Conservation (phyloP, 257 asterid species). For the Solanum dulcamara region DNA sequence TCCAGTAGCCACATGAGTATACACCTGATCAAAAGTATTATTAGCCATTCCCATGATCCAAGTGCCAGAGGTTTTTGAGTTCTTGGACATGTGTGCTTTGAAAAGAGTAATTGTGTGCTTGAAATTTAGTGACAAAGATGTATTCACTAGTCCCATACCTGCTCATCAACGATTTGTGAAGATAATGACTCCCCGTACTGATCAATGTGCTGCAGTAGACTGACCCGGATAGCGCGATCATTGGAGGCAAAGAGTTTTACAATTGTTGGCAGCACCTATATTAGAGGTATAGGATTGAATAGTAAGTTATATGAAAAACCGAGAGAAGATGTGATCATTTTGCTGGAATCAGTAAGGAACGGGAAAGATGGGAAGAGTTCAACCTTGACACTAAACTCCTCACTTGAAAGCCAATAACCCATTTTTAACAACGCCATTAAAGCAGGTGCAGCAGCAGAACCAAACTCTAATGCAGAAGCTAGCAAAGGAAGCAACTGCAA, state of each 20-base stretch:
- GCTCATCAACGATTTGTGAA: slow-evolving; percentile 83
- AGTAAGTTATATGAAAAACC: background rate
- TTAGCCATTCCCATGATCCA: background rate
- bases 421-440: slow-evolving; percentile 81
- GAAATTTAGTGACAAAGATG: slow-evolving; percentile 1
- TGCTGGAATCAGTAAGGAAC: background rate
- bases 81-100: background rate
- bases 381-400: slow-evolving; percentile 81
- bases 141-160: slow-evolving; percentile 35
- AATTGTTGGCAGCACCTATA: slow-evolving; percentile 72
- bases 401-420: slow-evolving; percentile 81
- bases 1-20: slow-evolving; percentile 91
- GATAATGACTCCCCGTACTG: slow-evolving; percentile 85
- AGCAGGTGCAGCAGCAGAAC: slow-evolving; percentile 98
- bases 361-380: background rate
- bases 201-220: slow-evolving; percentile 89
- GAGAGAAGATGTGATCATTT: background rate
- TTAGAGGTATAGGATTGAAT: background rate
- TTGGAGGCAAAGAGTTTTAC: slow-evolving; percentile 81
- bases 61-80: background rate
- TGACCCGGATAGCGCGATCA: slow-evolving; percentile 89
- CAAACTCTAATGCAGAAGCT: slow-evolving; percentile 90
- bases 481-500: slow-evolving; percentile 86
- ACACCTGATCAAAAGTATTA: slow-evolving; percentile 44
- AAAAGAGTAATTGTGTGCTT: background rate